These are phyloP conservation scores for Pichia inconspicua DNA, from an alignment of 1,139 yeast species.

Conservation along the genomic window DNA sequence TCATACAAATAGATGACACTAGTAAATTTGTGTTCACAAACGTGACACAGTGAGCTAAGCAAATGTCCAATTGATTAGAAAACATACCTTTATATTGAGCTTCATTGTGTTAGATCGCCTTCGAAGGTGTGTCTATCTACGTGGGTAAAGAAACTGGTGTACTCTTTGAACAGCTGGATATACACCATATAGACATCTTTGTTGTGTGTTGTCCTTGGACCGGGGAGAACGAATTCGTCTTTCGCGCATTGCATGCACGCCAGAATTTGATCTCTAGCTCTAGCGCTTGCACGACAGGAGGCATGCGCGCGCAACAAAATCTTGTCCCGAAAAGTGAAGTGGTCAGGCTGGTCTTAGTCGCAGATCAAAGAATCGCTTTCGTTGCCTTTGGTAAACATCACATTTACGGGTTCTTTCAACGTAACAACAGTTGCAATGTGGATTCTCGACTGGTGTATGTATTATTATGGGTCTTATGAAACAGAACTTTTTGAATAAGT, in stretches of 20 bases:
- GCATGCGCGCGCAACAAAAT: background rate
- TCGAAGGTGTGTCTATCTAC: background rate
- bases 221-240: background rate
- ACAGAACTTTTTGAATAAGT: background rate
- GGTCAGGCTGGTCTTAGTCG: background rate
- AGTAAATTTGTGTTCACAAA: too few relatives aligned
- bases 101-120: constrained; percentile 19
- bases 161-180: too few relatives aligned
- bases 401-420: background rate
- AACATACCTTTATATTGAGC: constrained; percentile 28
- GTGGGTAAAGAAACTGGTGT: too few relatives aligned
- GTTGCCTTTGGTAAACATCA: background rate
- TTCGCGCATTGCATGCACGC: too few relatives aligned
- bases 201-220: background rate
- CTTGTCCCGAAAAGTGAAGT: background rate
- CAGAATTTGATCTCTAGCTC: too few relatives aligned
- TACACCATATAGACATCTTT: background rate
- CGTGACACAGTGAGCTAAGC: too few relatives aligned
- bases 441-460: constrained; percentile 53
- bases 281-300: too few relatives aligned
- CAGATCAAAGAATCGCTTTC: background rate
- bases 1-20: too few relatives aligned
- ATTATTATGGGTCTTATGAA: background rate
- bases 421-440: constrained; percentile 32
- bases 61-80: background rate